Base-by-base conservation (phyloP, 2,329 filamentous ascomycete species). In the Botrytis galanthina region DNA sequence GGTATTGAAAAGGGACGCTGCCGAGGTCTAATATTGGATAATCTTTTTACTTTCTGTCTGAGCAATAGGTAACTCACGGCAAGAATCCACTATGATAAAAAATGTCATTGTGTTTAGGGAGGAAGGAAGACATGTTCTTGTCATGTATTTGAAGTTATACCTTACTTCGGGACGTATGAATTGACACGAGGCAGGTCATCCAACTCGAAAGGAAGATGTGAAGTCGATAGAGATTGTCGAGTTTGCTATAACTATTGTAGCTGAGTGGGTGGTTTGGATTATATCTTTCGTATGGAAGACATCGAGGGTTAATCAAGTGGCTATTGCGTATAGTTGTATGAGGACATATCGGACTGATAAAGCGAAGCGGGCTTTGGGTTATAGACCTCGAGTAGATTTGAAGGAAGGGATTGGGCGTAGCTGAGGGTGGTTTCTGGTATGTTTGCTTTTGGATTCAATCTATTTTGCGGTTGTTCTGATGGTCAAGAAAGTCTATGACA, bases 261-360 rank as follows among this genome's bases (percentile, higher is more conserved):
- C 61, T 29, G 74, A 76, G 71, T 77, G 76, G 74, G 22, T 72
- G 22, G 73, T 75, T 57, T 77, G 74, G 73, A 66, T 73, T 3
- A 14, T 72, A 9, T 74, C 70, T 20, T 67, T 75, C 57, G 75
- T 76, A 7, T 1, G 46, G 26, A 44, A 67, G 2, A 54, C 18
- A 26, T 72, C 48, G 48, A 72, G 70, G 46, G 39, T 72, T 51
- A 22, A 67, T 59, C 0, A 48, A 3, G 61, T 60, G 29, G 22
- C 37, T 37, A n/a, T 60, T 26, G 16, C 12, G n/a, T 57, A 60
- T 22, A 67, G 37, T 26, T 72, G 61, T 46, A 35, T 60, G 39
- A 39, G 29, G 32, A 59, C 22, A 20, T 39, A 39, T 46, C 46
- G 35, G 5, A 46, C 60, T 37, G 48, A 67, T 26, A 29, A 59